These are phyloP conservation scores for Leccinum rimulosum DNA, from an alignment of 768 basidiomycete genomes.

Conservation along the genomic window DNA sequence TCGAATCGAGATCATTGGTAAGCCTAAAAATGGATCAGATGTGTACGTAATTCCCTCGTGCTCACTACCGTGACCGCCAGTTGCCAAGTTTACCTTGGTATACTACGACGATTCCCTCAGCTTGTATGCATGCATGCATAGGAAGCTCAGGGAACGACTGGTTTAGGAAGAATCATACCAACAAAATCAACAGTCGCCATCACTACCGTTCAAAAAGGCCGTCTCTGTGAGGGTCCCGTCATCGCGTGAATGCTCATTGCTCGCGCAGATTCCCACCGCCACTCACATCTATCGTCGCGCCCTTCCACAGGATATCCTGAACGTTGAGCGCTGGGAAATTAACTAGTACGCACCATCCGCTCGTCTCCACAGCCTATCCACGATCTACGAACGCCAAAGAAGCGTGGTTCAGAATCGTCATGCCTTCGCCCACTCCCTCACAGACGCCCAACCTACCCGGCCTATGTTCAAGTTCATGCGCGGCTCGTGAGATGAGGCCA, in stretches of 20 bases:
- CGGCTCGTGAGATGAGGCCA: too few relatives aligned
- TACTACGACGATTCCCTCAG: background rate
- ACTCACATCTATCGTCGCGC: background rate
- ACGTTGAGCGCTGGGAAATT: background rate
- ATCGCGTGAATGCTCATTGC: background rate
- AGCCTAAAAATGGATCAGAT: too few relatives aligned
- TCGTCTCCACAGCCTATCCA: background rate
- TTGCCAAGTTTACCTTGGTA: background rate
- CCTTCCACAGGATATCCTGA: background rate
- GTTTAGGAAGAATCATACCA: background rate
- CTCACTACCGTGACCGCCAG: too few relatives aligned
- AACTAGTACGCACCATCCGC: background rate
- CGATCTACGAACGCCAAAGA: too few relatives aligned
- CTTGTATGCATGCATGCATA: background rate
- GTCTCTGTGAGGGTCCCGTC: background rate
- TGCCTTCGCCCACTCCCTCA: too few relatives aligned
- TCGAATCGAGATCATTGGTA: too few relatives aligned
- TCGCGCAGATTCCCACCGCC: background rate
- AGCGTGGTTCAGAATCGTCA: too few relatives aligned
- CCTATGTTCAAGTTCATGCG: too few relatives aligned
- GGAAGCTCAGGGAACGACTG: background rate
- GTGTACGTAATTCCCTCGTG: too few relatives aligned
- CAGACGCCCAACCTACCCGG: too few relatives aligned
- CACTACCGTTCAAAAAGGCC: background rate
- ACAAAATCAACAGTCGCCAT: background rate